Conservation (phyloP, 371 early-diverging fungal genomes). For the Phascolomyces articulosus region DNA sequence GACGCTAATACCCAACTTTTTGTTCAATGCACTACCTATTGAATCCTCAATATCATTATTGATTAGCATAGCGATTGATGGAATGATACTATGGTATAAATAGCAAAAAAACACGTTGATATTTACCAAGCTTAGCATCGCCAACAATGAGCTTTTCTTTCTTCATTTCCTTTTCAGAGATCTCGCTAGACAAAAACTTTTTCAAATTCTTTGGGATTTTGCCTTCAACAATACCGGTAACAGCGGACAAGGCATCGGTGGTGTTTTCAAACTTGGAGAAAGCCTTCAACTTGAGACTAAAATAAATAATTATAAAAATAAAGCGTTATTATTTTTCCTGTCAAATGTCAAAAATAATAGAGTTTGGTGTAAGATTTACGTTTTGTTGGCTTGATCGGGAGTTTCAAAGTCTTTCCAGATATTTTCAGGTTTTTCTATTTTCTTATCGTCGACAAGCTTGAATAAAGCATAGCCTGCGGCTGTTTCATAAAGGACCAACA, state of each 20-base stretch:
- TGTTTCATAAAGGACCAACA: constrained; percentile 87
- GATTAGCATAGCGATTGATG: no score
- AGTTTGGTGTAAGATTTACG: no score
- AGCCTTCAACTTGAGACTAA: constrained; percentile 89
- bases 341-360: no score
- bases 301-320: neutral
- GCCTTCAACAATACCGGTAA: constrained; percentile 94
- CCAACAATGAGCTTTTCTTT: constrained; percentile 92
- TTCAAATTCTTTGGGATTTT: constrained; percentile 93
- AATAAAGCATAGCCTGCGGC: constrained; percentile 91
- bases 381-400: constrained; percentile 78
- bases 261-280: constrained; percentile 98
- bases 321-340: no score
- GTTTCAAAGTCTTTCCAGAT: constrained; percentile 80
- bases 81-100: no score
- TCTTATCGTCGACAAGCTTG: constrained; percentile 82
- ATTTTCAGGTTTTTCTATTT: constrained; percentile 75
- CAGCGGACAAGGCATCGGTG: constrained; percentile 93
- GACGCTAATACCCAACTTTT: constrained; percentile 92
- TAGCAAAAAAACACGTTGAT: no score
- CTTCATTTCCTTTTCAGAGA: constrained; percentile 83
- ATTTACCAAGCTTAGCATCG: constrained; percentile 94
- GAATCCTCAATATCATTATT: no score
- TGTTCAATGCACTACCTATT: constrained; percentile 80
- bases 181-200: constrained; percentile 83